These are phyloP conservation scores for Zizania palustris DNA, from an alignment of 202 grass and related monocot species.

Conservation along the genomic window DNA sequence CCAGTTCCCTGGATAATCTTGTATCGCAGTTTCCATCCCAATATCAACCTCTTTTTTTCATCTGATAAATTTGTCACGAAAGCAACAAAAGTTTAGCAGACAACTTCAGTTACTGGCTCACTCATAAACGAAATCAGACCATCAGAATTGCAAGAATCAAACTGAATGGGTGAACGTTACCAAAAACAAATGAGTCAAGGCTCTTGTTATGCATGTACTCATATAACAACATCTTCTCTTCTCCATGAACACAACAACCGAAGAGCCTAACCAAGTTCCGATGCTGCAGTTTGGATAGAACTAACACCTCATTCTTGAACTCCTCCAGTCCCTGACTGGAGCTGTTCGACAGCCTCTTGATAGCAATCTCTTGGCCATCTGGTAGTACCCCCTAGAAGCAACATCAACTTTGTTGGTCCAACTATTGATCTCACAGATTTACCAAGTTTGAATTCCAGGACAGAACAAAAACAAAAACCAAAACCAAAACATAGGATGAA, in stretches of 20 bases:
- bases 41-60: constrained; percentile 40
- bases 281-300: constrained; percentile 72
- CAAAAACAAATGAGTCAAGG: constrained; percentile 68
- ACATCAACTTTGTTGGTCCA: not conserved
- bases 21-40: constrained; percentile 49
- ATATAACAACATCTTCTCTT: constrained; percentile 84
- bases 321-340: constrained; percentile 64
- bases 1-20: constrained; percentile 66
- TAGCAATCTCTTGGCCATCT: constrained; percentile 65
- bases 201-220: constrained; percentile 84
- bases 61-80: constrained; percentile 35
- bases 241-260: constrained; percentile 68
- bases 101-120: constrained; percentile 25
- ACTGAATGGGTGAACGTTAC: constrained; percentile 50
- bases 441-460: too few species aligned
- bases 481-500: not conserved
- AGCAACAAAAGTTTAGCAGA: not conserved
- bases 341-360: constrained; percentile 67
- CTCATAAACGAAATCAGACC: not conserved
- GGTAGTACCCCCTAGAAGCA: constrained; percentile 56
- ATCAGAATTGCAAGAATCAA: not conserved
- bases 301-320: constrained; percentile 73
- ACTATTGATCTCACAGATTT: not conserved
- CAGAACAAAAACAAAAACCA: not conserved
- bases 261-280: constrained; percentile 71